These are phyloP conservation scores for Sporothrix inflata DNA, from an alignment of 2,329 filamentous ascomycete species.

Conservation along the genomic window DNA sequence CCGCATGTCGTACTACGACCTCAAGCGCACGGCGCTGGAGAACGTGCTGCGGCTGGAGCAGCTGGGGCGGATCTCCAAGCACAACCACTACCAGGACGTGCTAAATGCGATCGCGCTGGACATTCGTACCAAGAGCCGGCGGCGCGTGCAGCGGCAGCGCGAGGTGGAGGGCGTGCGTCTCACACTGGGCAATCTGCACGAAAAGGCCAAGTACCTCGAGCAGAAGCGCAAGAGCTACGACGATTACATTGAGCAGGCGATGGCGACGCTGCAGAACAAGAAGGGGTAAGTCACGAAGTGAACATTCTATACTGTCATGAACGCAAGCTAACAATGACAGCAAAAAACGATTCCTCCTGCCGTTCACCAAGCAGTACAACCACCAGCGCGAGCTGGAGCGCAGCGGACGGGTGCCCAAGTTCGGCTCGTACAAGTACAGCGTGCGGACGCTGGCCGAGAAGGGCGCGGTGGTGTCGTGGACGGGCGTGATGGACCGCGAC, in stretches of 20 bases:
- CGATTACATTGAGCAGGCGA: slow-evolving; percentile 98
- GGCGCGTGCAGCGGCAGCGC: slow-evolving; percentile 86
- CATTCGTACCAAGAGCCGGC: slow-evolving; percentile 94
- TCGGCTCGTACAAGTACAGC: slow-evolving; percentile 97
- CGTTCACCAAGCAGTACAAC: slow-evolving; percentile 98
- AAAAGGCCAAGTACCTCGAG: slow-evolving; percentile 90
- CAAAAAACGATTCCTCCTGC: slow-evolving; percentile 90
- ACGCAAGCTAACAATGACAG: slow-evolving; percentile 43
- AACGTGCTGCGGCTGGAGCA: slow-evolving; percentile 91
- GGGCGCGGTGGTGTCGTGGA: slow-evolving; percentile 91
- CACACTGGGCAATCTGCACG: slow-evolving; percentile 74
- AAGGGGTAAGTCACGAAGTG: slow-evolving; percentile 87
- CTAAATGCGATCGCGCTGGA: slow-evolving; percentile 95
- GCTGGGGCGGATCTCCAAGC: slow-evolving; percentile 80
- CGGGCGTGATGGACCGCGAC: slow-evolving; percentile 77
- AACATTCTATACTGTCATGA: too few relatives aligned
- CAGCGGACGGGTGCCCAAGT: slow-evolving; percentile 91
- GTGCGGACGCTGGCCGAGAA: slow-evolving; percentile 87
- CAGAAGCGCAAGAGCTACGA: slow-evolving; percentile 97
- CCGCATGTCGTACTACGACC: slow-evolving; percentile 83
- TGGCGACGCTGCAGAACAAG: slow-evolving; percentile 95
- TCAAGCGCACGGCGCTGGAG: slow-evolving; percentile 91
- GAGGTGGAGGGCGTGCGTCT: slow-evolving; percentile 83
- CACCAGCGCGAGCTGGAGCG: slow-evolving; percentile 95
- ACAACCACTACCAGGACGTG: slow-evolving; percentile 97